Evolutionary conservation across 2,329 filamentous ascomycete species (phyloP).

Genomic region (Fusarium armeniacum): DNA sequence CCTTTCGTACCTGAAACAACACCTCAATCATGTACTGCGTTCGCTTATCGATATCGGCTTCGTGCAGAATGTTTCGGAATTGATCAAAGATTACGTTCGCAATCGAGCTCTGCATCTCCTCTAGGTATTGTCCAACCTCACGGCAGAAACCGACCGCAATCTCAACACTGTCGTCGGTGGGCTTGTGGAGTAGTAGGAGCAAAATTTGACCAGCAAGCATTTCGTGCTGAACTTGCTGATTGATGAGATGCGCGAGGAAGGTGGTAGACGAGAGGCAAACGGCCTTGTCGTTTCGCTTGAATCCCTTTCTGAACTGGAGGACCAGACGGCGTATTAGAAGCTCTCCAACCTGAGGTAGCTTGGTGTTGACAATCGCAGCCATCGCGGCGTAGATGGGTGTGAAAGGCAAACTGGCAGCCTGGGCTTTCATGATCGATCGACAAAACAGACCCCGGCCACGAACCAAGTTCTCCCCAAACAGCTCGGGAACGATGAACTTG

Average conservation of each 20-base stretch:
- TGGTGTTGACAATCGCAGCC: slow-evolving; percentile 97
- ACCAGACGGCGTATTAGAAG: slow-evolving; percentile 87
- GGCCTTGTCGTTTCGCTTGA: slow-evolving; percentile 96
- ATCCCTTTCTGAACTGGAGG: slow-evolving; percentile 94
- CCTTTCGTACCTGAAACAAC: slow-evolving; percentile 94
- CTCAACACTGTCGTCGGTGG: slow-evolving; percentile 97
- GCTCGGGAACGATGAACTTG: slow-evolving; percentile 95
- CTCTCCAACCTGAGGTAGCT: slow-evolving; percentile 94
- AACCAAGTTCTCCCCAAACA: slow-evolving; percentile 94
- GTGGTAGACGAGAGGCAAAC: slow-evolving; percentile 94
- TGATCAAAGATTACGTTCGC: slow-evolving; percentile 94
- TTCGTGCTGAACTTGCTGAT: slow-evolving; percentile 95
- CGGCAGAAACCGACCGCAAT: slow-evolving; percentile 94
- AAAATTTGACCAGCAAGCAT: slow-evolving; percentile 94
- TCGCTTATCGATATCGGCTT: slow-evolving; percentile 96
- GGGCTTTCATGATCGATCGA: slow-evolving; percentile 97
- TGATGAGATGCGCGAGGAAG: slow-evolving; percentile 94
- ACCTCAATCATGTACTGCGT: slow-evolving; percentile 99
- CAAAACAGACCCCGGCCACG: slow-evolving; percentile 94
- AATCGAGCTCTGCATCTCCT: slow-evolving; percentile 94
- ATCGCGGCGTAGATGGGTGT: slow-evolving; percentile 97
- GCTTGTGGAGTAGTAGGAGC: slow-evolving; percentile 91
- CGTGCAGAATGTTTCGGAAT: slow-evolving; percentile 94
- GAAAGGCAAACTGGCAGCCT: slow-evolving; percentile 94
- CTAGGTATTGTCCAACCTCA: slow-evolving; percentile 92